Percentiles rank a stretch among this genome's conserved stretches.
These are phyloP conservation scores for Heracleum sosnowskyi DNA, from an alignment of 129 eudicot species.

Conservation along the genomic window DNA sequence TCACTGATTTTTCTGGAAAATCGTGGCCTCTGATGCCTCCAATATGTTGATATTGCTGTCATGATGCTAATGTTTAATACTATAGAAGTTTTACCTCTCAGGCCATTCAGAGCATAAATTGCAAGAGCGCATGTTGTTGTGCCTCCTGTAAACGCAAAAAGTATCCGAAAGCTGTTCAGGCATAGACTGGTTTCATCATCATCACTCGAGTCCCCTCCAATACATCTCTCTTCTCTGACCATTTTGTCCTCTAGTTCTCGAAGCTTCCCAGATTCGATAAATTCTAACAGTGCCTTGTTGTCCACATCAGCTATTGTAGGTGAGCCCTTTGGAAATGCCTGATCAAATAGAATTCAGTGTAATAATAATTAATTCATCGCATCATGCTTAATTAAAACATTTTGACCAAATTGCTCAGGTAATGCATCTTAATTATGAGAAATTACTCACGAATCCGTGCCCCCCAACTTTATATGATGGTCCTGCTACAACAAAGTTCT, in stretches of 20 bases:
- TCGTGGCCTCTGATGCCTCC: constrained; percentile 3
- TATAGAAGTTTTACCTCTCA: neutral
- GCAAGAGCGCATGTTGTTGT: neutral
- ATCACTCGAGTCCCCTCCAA: neutral
- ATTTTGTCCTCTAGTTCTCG: neutral
- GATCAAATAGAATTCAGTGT: neutral
- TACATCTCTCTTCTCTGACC: constrained; percentile 1
- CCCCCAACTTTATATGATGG: constrained; percentile 3
- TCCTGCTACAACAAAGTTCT: constrained; percentile 7
- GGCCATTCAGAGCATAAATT: neutral
- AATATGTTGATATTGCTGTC: neutral
- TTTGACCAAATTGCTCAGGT: neutral
- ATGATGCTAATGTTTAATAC: neutral
- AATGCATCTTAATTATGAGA: neutral
- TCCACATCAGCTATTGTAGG: neutral
- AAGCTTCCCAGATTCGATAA: neutral
- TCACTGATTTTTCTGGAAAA: constrained; percentile 16
- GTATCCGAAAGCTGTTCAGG: neutral
- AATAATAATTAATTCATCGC: neutral
- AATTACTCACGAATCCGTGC: neutral
- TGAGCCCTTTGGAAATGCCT: constrained; percentile 5
- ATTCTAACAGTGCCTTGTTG: neutral
- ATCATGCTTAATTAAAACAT: no score
- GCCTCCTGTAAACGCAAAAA: neutral
- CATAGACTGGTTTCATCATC: neutral